Evolutionary conservation across 2,329 filamentous ascomycete genomes (phyloP).

Genomic region (Beauveria australis): DNA sequence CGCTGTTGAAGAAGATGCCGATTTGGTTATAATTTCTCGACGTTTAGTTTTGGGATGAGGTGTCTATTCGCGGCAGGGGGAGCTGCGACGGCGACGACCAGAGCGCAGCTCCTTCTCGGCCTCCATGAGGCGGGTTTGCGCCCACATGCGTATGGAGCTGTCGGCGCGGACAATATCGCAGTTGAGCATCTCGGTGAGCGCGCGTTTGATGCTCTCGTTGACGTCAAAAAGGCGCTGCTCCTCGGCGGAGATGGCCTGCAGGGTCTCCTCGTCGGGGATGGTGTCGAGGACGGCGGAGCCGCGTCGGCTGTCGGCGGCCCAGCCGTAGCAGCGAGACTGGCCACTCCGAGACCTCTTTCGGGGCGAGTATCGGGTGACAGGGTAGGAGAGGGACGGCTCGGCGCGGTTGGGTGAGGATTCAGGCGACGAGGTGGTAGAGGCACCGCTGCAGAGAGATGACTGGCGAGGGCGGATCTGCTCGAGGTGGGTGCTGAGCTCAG

Average conservation of each 20-base stretch:
- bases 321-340: slow-evolving; percentile 26
- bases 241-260: slow-evolving; percentile 41
- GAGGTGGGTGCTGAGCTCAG: slow-evolving; percentile 43
- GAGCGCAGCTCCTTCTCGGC: slow-evolving; percentile 51
- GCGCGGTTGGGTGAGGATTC: slow-evolving; percentile 52
- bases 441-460: slow-evolving; percentile 22
- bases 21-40: not conserved
- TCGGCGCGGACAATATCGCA: slow-evolving; percentile 47
- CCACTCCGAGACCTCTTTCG: slow-evolving; percentile 22
- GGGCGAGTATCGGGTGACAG: slow-evolving; percentile 35
- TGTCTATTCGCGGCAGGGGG: slow-evolving; percentile 17
- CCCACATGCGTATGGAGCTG: slow-evolving; percentile 46
- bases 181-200: slow-evolving; percentile 54
- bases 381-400: slow-evolving; percentile 40
- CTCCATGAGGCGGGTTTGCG: slow-evolving; percentile 51
- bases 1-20: not conserved
- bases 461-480: slow-evolving; percentile 40
- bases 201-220: slow-evolving; percentile 54
- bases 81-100: slow-evolving; percentile 41
- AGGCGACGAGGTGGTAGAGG: slow-evolving; percentile 34
- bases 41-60: not conserved
- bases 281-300: slow-evolving; percentile 26
- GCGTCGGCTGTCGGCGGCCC: slow-evolving; percentile 20
- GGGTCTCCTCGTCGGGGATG: slow-evolving; percentile 38
- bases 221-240: slow-evolving; percentile 47